A percentile compares a stretch with the other conserved stretches of the same genome.
phyloP scores from a whole-genome alignment of 2,329 filamentous ascomycete genomes.

The Iodosphaeria phyllophila region DNA sequence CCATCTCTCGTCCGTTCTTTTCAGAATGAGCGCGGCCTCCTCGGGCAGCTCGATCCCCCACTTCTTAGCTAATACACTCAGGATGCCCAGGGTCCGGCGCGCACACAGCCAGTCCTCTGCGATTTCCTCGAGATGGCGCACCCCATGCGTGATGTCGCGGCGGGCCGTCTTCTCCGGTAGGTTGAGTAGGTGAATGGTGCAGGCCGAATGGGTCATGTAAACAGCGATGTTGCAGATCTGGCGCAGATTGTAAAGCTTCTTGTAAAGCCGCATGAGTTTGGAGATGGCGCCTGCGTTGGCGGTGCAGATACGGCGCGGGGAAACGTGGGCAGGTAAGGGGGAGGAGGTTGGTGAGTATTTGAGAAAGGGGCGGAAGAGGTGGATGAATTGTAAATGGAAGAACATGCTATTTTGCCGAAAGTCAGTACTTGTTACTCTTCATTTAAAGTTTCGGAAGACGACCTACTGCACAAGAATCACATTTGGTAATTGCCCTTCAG shows the following conservation, averaged over 20 bases:
- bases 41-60: constrained; percentile 79
- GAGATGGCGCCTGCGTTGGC: constrained; percentile 80
- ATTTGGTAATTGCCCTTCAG: constrained; percentile 74
- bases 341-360: constrained; percentile 73
- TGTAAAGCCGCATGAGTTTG: constrained; percentile 87
- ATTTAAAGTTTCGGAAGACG: too few species aligned
- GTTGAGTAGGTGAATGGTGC: constrained; percentile 86
- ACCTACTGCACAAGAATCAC: constrained; percentile 68
- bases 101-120: constrained; percentile 89
- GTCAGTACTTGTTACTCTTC: too few species aligned
- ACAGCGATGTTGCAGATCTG: constrained; percentile 95
- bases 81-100: constrained; percentile 63
- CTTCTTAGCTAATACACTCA: constrained; percentile 70
- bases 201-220: constrained; percentile 87
- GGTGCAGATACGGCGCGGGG: constrained; percentile 77
- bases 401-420: constrained; percentile 98
- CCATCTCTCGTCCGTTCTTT: constrained; percentile 62
- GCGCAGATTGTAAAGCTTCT: constrained; percentile 72
- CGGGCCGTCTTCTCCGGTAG: constrained; percentile 81
- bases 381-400: constrained; percentile 86
- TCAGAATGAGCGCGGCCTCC: constrained; percentile 61
- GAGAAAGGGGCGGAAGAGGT: constrained; percentile 86
- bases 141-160: constrained; percentile 74
- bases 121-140: constrained; percentile 88
- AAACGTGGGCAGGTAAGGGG: constrained; percentile 71